Percentiles rank a stretch among this genome's conserved stretches.
phyloP scores from a whole-genome alignment of 192 early-diverging fungal species.

The Coemansia sp. region DNA sequence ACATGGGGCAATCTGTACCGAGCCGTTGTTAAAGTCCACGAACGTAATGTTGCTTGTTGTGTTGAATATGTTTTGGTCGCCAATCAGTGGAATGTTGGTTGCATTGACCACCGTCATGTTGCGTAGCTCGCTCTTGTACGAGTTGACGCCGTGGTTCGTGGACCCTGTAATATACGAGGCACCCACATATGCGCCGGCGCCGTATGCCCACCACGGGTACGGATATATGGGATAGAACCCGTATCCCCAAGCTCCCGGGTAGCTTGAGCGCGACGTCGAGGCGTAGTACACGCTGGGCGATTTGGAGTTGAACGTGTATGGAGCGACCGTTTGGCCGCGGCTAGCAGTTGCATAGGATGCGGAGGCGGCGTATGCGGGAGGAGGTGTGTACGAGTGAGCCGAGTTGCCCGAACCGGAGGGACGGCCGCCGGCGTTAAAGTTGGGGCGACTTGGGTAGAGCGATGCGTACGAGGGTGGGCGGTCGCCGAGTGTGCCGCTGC shows the following conservation, averaged over 20 bases:
- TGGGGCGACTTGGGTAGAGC: conserved; percentile 31
- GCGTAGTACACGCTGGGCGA: conserved; percentile 44
- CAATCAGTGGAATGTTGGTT: conserved; percentile 32
- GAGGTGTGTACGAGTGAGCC: conserved; percentile 27
- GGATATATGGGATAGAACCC: conserved; percentile 51
- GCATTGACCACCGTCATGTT: conserved; percentile 44
- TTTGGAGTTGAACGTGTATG: conserved; percentile 19
- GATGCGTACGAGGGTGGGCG: conserved; percentile 44
- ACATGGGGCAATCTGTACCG: conserved; percentile 35
- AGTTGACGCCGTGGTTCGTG: conserved; percentile 37
- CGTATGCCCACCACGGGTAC: conserved; percentile 53
- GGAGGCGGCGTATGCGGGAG: conserved; percentile 40
- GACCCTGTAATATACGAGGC: conserved; percentile 22
- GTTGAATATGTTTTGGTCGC: conserved; percentile 36
- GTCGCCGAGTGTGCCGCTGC: conserved; percentile 36
- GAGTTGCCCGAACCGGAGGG: conserved; percentile 15
- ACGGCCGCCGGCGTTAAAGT: conserved; percentile 37
- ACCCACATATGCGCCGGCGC: conserved; percentile 22
- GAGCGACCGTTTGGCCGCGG: conserved; percentile 34
- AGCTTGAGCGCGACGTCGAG: conserved; percentile 21
- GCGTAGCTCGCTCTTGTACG: conserved; percentile 34
- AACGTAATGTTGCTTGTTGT: conserved; percentile 27
- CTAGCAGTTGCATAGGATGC: conserved; percentile 29
- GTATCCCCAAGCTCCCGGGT: conserved; percentile 52
- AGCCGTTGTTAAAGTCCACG: conserved; percentile 51